Evolutionary conservation across 805 yeast genomes (phyloP).

Genomic region (Lachancea quebecensis): DNA sequence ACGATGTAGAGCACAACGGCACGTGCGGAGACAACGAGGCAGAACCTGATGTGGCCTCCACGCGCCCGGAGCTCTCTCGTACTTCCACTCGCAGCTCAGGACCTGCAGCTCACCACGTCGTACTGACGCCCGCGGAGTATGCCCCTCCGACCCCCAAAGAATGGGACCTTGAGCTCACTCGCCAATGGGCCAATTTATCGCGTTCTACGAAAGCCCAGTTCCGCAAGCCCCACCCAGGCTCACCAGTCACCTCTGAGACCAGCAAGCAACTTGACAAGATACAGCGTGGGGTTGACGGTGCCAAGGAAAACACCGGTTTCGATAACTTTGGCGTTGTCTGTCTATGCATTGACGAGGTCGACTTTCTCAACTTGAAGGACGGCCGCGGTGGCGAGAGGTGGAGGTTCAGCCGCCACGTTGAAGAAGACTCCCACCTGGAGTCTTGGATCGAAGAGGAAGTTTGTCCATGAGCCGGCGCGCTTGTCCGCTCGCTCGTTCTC

Average conservation of each 20-base stretch:
- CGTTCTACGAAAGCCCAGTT: slow-evolving; percentile 56
- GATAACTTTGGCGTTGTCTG: slow-evolving; percentile 66
- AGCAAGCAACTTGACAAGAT: slow-evolving; percentile 60
- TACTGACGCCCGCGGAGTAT: slow-evolving; percentile 13
- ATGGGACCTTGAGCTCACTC: slow-evolving; percentile 56
- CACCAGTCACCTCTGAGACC: slow-evolving; percentile 47
- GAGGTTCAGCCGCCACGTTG: slow-evolving; percentile 17
- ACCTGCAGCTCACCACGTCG: background rate
- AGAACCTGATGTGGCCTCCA: background rate
- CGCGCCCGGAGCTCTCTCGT: slow-evolving; percentile 4
- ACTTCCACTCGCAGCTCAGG: slow-evolving; percentile 4
- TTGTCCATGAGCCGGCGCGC: slow-evolving; percentile 46
- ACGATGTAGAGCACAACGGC: background rate
- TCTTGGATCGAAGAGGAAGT: slow-evolving; percentile 75
- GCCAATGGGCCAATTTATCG: slow-evolving; percentile 60
- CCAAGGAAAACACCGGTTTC: slow-evolving; percentile 51
- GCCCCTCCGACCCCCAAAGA: slow-evolving; percentile 51
- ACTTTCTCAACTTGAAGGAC: slow-evolving; percentile 54
- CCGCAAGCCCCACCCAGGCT: slow-evolving; percentile 69
- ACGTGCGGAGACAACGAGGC: no score
- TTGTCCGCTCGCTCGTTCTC: background rate
- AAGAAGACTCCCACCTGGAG: slow-evolving; percentile 45
- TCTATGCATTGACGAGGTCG: slow-evolving; percentile 64
- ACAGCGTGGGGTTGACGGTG: slow-evolving; percentile 77
- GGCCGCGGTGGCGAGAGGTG: slow-evolving; percentile 31